These are phyloP conservation scores for Malassezia japonica DNA, from an alignment of 1,284 basidiomycete genomes.

Conservation along the genomic window DNA sequence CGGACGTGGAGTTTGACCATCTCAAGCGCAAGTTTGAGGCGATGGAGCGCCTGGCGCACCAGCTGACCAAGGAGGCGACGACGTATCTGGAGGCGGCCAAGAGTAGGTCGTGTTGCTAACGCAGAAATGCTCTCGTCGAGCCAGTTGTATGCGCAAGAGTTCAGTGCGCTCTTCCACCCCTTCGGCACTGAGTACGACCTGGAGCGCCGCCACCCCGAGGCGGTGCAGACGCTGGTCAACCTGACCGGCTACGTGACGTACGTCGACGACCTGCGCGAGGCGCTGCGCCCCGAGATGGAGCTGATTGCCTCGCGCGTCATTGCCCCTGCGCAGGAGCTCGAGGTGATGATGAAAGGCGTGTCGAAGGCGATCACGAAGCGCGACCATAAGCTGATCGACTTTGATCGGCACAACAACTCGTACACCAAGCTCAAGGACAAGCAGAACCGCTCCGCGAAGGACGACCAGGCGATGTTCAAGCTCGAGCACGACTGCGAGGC, in stretches of 20 bases:
- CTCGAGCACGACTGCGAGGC: slow-evolving; percentile 96
- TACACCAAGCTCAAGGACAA: slow-evolving; percentile 90
- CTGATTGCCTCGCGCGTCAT: slow-evolving; percentile 81
- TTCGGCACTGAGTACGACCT: slow-evolving; percentile 64
- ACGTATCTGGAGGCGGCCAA: slow-evolving; percentile 62
- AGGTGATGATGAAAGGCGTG: slow-evolving; percentile 74
- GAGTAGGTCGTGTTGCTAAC: slow-evolving; percentile 14
- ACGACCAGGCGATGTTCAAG: slow-evolving; percentile 53
- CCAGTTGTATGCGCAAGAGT: slow-evolving; percentile 66
- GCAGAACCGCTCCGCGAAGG: slow-evolving; percentile 55
- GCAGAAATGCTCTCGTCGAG: slow-evolving; percentile 71
- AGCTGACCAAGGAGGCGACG: slow-evolving; percentile 82
- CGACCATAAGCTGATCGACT: slow-evolving; percentile 93
- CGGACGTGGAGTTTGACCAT: slow-evolving; percentile 43
- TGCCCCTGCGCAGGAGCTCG: slow-evolving; percentile 78
- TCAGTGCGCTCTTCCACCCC: slow-evolving; percentile 56
- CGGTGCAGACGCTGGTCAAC: slow-evolving; percentile 68
- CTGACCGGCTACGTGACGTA: slow-evolving; percentile 62
- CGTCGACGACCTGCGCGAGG: slow-evolving; percentile 71
- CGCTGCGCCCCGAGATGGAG: slow-evolving; percentile 82
- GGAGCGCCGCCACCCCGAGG: slow-evolving; percentile 65
- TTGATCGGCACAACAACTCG: slow-evolving; percentile 90
- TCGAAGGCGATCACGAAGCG: slow-evolving; percentile 90
- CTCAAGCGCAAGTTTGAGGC: slow-evolving; percentile 57
- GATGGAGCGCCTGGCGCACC: slow-evolving; percentile 73